Evolutionary conservation across 1,284 basidiomycete species (phyloP), one percentile per base, ranked within the genome.

Genomic region (Afroboletus lepidellus): DNA sequence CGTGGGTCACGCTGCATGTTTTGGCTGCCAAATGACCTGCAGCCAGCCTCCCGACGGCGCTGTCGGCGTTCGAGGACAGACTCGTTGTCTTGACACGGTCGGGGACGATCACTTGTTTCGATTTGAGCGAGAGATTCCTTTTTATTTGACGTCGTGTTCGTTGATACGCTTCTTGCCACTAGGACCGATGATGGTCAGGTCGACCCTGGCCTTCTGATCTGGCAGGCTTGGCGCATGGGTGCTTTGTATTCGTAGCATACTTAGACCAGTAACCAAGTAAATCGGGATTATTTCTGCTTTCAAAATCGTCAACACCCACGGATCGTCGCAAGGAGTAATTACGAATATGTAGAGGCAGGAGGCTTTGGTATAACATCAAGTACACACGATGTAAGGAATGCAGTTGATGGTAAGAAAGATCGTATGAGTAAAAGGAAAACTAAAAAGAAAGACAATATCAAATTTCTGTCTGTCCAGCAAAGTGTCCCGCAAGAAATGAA

Each of bases 21-120:
- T 15, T 65, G 60, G 60, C 16, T 62, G 15, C 61, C 60, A 2
- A 23, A 13, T 16, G 53, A 54, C 21, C 30, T 60, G 9, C 58
- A 53, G 37, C 62, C 60, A 4, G 23, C 21, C 3, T 51, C 45
- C 52, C 60, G 39, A 55, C 15, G 4, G 51, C 47, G 13, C 25
- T 63, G 6, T 43, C 48, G 8, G 59, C 50, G 25, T 51, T 51
- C 24, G 54, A 48, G 3, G 54, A 62, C 24, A 47, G 16, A 27
- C 44, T 57, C 12, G 42, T 42, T 20, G 50, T 63, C 25, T 2
- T 62, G 33, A 39, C 56, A 2, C 36, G 38, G 25, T 56, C 53
- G 13, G 27, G 30, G n/a, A 8, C 18, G 9, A 37, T 57, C 29
- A 23, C 50, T 24, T 54, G 48, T 20, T 54, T 59, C 32, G 59